Conservation (phyloP, 2,329 filamentous ascomycete species). For the Colletotrichum sp. region DNA sequence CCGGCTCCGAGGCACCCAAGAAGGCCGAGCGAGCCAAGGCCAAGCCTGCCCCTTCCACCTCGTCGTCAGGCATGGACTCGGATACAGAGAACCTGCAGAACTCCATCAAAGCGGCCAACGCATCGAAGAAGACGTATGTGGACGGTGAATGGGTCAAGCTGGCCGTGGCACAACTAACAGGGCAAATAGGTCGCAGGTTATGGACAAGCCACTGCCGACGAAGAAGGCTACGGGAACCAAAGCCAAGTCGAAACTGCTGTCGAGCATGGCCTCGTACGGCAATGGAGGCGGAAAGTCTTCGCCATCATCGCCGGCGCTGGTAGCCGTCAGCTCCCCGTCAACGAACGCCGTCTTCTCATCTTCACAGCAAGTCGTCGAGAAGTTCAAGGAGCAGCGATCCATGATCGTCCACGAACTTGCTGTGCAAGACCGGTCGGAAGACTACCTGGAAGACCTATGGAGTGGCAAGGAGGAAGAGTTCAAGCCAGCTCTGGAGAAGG, state of each 20-base stretch:
- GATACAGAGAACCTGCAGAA: slow-evolving; percentile 56
- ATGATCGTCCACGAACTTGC: slow-evolving; percentile 68
- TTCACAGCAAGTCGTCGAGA: slow-evolving; percentile 56
- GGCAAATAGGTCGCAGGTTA: slow-evolving; percentile 33
- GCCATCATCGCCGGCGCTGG: slow-evolving; percentile 62
- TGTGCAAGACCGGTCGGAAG: slow-evolving; percentile 54
- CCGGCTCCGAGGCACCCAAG: slow-evolving; percentile 28
- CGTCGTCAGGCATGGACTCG: slow-evolving; percentile 49
- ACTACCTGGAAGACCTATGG: slow-evolving; percentile 56
- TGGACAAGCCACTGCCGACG: slow-evolving; percentile 38
- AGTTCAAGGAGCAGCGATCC: slow-evolving; percentile 57
- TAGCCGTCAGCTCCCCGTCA: slow-evolving; percentile 58
- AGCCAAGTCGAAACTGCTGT: slow-evolving; percentile 45
- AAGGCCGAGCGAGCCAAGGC: slow-evolving; percentile 33
- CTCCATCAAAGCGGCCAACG: slow-evolving; percentile 45
- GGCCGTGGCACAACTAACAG: slow-evolving; percentile 29
- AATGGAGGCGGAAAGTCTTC: slow-evolving; percentile 39
- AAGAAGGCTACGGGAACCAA: slow-evolving; percentile 42
- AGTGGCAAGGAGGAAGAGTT: slow-evolving; percentile 59
- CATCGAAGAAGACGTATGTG: slow-evolving; percentile 40
- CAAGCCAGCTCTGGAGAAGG: slow-evolving; percentile 59
- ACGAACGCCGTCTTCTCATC: slow-evolving; percentile 54
- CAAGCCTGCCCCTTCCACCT: slow-evolving; percentile 35
- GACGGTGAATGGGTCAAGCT: slow-evolving; percentile 31
- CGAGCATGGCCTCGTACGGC: slow-evolving; percentile 41